phyloP scores from a whole-genome alignment of 331 rosid genomes.

The Dryas integrifolia region DNA sequence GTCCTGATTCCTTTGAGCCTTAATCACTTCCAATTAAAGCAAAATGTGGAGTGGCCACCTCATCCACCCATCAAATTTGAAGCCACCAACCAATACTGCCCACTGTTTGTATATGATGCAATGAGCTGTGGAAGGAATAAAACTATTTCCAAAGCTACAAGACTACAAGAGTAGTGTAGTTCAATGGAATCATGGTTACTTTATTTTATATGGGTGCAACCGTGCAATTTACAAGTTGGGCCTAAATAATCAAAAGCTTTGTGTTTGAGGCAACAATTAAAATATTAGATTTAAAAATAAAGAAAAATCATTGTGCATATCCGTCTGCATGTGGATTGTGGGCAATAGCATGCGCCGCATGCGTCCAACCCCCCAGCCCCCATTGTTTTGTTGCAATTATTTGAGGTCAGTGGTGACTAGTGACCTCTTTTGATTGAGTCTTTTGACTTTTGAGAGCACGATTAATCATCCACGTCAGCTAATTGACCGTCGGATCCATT shows the following conservation, averaged over 20 bases:
- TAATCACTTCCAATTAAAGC: constrained; percentile 4
- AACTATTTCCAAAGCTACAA: constrained; percentile 13
- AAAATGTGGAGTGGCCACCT: constrained; percentile 28
- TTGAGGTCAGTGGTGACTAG: constrained; percentile 9
- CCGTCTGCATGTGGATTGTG: not conserved
- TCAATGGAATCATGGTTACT: constrained; percentile 20
- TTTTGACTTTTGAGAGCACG: too few species aligned
- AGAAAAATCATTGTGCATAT: not conserved
- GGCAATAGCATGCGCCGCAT: not conserved
- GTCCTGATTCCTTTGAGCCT: not conserved
- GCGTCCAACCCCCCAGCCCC: not conserved
- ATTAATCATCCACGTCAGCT: too few species aligned
- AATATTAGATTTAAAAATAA: not conserved
- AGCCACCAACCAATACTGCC: constrained; percentile 31
- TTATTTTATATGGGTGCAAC: constrained; percentile 25
- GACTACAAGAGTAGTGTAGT: too few species aligned
- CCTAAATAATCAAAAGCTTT: constrained; percentile 30
- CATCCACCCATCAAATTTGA: constrained; percentile 28
- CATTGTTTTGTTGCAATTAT: not conserved
- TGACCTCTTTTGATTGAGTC: constrained; percentile 10
- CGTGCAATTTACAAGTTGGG: constrained; percentile 34
- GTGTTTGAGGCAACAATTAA: constrained; percentile 13
- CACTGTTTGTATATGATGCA: constrained; percentile 7
- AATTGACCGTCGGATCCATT: too few species aligned
- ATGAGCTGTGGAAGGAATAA: constrained; percentile 2